Percentiles rank a stretch among this genome's conserved stretches.
Conservation (phyloP, 768 basidiomycete species). For the Stropharia rugosoannulata region DNA sequence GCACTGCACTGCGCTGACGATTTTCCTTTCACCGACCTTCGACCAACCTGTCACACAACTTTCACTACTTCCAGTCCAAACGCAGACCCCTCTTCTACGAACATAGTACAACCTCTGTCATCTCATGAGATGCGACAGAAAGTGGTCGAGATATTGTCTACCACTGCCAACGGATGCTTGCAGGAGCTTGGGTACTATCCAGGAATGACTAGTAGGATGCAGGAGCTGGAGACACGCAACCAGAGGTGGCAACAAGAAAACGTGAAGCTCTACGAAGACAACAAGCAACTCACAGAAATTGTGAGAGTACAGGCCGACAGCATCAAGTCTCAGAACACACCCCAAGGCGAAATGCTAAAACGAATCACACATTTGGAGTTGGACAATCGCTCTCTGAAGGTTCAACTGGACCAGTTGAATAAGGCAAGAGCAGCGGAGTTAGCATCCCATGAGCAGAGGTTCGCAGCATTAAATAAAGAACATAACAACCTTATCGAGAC, state of each 20-base stretch:
- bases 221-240: conserved; percentile 30
- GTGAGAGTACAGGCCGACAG: conserved; percentile 20
- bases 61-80: not conserved
- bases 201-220: conserved; percentile 36
- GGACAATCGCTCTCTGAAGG: conserved; percentile 18
- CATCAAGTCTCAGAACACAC: conserved; percentile 12
- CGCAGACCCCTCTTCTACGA: not conserved
- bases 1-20: not conserved
- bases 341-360: conserved; percentile 19
- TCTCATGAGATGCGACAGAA: conserved; percentile 27
- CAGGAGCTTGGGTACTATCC: conserved; percentile 48
- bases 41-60: too few relatives aligned
- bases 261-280: conserved; percentile 39
- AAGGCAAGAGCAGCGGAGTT: not conserved
- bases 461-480: conserved; percentile 2
- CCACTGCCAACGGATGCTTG: conserved; percentile 44
- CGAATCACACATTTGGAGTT: conserved; percentile 20
- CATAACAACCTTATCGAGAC: conserved; percentile 3
- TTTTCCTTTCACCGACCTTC: not conserved
- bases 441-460: not conserved
- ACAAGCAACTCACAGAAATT: conserved; percentile 26
- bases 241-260: conserved; percentile 34
- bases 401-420: conserved; percentile 8
- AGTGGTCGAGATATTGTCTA: conserved; percentile 43
- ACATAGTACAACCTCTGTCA: not conserved